phyloP scores from a whole-genome alignment of 106 monocot species.

The Platanthera zijinensis region DNA sequence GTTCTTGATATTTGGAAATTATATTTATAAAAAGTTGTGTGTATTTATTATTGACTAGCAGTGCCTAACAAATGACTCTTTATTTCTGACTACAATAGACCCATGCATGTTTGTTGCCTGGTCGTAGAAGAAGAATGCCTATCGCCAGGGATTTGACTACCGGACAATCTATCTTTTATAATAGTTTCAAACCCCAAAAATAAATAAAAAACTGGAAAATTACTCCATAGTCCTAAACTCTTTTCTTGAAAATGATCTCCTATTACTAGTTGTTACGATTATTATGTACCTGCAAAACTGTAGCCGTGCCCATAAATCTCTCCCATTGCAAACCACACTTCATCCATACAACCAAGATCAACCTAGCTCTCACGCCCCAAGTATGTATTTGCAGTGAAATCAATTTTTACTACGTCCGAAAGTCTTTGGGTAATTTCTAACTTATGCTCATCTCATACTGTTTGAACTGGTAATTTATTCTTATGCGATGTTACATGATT shows the following conservation, averaged over 20 bases:
- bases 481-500: no score
- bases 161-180: not conserved
- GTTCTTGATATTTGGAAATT: not conserved
- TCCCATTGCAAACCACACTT: no score
- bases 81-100: not conserved
- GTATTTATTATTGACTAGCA: not conserved
- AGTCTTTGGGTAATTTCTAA: no score
- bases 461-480: no score
- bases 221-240: not conserved
- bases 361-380: no score
- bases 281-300: not conserved
- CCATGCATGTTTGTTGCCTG: not conserved
- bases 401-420: no score
- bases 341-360: no score
- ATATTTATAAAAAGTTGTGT: not conserved
- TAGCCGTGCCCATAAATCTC: no score
- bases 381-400: no score
- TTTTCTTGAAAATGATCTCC: not conserved
- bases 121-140: not conserved
- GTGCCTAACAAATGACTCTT: not conserved
- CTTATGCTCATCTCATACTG: no score
- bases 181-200: not conserved
- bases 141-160: not conserved
- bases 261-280: not conserved
- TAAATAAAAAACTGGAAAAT: not conserved